Evolutionary conservation across 306 rosid genomes (phyloP), one percentile per base, ranked within the genome.

Genomic region (Mucuna pruriens): DNA sequence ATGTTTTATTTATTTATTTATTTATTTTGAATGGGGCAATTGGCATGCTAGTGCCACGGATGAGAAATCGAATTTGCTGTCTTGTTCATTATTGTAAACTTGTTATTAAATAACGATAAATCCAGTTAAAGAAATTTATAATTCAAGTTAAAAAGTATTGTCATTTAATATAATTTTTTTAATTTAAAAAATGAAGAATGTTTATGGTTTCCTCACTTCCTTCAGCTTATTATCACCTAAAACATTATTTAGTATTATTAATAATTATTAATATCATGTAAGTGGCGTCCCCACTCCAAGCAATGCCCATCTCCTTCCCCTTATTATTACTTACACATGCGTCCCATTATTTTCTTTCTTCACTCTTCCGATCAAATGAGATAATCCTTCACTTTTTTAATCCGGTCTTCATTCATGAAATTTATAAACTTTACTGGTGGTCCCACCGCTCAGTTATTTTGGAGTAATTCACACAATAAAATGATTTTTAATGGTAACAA

Each of bases 291-390:
- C 81, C 80, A 63, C 68, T 44, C 79, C 78, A 38, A 49, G 7
- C 46, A 19, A 11, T 33, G 16, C 44, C 16, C 79, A 15, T 72
- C 55, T 25, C 25, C 33, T 54, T 40, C 49, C 2, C 61, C 73
- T 55, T 55, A 67, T 48, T 45, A 77, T 60, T 77, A 70, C 54
- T 9, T 17, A 49, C 71, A 72, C 86, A 73, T 84, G 84, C 49
- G 55, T 60, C 2, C 54, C 75, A 64, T 65, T 44, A 60, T 83
- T 82, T 64, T 48, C 79, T 48, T 67, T 79, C 73, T 83, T 70
- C 6, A 9, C 3, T 52, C 38, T 52, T 44, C 12, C 2, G 48
- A 61, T 17, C 20, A 58, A 76, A 4, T 2, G 5, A 58, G 12
- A 26, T 60, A 4, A 62, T 62, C 2, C 42, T 13, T 15, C 1